Evolutionary conservation across 768 basidiomycete species (phyloP), one percentile per base, ranked within the genome.

Genomic region (Lactarius trivialis): DNA sequence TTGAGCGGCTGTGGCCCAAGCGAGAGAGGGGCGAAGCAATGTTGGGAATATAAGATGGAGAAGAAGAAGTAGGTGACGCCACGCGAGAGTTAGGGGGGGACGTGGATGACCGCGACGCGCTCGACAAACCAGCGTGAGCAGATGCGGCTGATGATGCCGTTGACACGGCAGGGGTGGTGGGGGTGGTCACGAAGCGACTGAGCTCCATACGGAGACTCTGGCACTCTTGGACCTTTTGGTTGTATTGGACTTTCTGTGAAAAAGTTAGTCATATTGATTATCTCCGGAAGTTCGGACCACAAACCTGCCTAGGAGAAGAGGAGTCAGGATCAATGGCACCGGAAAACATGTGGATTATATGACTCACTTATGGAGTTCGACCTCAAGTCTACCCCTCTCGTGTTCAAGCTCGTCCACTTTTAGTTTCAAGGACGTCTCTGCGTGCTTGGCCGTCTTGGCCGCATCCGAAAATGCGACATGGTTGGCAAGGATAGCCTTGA

Each of bases 401-500:
- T 75, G 70, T 75, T 89, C 83, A 65, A 82, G 75, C 68, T 85
- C 85, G 65, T 89, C 86, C 49, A 91, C 73, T 74, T 83, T 84
- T 68, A 77, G 76, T 75, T 82, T 86, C 70, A 89, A 77, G 64
- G 76, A 78, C 55, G 77, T 74, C 76, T 91, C 89, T 58, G 80
- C 74, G 60, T 72, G 75, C 73, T 85, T 89, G 50, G 88, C 82
- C 67, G 76, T 73, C 76, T 85, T 88, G 71, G 80, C 84, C 63
- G 84, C 82, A 71, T 92, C 90, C 37, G 86, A 86, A 75, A 91
- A 88, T 68, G 89, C 86, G 55, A 84, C 76, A 72, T 91, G 87
- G 70, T 92, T 92, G 76, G 88, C 82, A 61, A 92, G 81, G 72
- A 92, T 92, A 59, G 89, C 89, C 66, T 86, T 85, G 71, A 92